These are phyloP conservation scores for Rhodocollybia butyracea DNA, from an alignment of 768 basidiomycete genomes.

Conservation along the genomic window DNA sequence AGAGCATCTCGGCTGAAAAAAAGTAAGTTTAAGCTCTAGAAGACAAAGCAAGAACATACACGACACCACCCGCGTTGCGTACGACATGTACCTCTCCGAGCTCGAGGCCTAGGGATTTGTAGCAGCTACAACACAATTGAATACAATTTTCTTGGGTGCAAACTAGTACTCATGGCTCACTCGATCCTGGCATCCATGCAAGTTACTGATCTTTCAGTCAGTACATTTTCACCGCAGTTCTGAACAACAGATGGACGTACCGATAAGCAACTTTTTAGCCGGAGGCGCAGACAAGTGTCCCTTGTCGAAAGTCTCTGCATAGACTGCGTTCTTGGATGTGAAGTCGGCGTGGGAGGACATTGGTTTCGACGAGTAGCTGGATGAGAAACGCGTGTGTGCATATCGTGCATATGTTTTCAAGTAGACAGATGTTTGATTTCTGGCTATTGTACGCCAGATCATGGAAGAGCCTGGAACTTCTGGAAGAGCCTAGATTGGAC, in stretches of 20 bases:
- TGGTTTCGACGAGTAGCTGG: not conserved
- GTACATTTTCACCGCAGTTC: not conserved
- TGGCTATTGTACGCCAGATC: no score
- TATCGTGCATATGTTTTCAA: not conserved
- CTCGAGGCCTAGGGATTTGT: constrained; percentile 54
- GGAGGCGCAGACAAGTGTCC: constrained; percentile 37
- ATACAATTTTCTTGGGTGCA: not conserved
- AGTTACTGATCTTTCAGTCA: constrained; percentile 36
- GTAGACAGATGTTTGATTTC: no score
- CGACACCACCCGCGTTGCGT: constrained; percentile 68
- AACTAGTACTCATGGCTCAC: no score
- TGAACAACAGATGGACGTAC: constrained; percentile 19
- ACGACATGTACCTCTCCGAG: constrained; percentile 73
- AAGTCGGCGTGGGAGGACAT: constrained; percentile 19
- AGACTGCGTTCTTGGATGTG: constrained; percentile 32
- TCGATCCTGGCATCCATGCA: constrained; percentile 78
- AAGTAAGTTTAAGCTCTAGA: not conserved
- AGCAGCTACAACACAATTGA: constrained; percentile 37
- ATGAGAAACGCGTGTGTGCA: not conserved
- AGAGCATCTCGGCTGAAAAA: constrained; percentile 54
- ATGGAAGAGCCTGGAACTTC: no score
- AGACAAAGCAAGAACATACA: constrained; percentile 36
- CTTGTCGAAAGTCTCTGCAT: constrained; percentile 37
- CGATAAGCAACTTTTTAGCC: constrained; percentile 35
- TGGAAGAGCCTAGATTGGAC: no score